Percentiles rank a stretch among this genome's conserved stretches.
Evolutionary conservation across 768 basidiomycete genomes (phyloP).

Genomic region (Astraeus odoratus): DNA sequence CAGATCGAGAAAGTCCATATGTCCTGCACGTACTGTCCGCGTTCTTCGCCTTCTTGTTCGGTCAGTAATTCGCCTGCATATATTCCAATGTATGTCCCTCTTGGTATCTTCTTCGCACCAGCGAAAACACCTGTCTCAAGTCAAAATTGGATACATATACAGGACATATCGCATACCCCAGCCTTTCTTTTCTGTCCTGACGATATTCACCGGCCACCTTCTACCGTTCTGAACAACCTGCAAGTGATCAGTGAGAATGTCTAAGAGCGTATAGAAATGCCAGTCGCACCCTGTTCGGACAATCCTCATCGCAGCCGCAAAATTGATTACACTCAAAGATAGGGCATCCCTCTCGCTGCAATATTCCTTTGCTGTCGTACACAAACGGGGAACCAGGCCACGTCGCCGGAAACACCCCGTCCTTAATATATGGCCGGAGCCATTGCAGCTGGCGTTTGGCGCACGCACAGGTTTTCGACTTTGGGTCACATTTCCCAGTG

Average conservation of each 20-base stretch:
- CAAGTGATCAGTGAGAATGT: neutral
- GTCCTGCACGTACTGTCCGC: constrained; percentile 52
- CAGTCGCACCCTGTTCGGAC: constrained; percentile 61
- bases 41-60: constrained; percentile 55
- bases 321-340: constrained; percentile 84
- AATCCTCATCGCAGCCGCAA: constrained; percentile 77
- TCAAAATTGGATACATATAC: neutral
- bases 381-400: constrained; percentile 49
- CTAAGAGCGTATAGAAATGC: neutral
- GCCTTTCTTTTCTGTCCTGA: constrained; percentile 70
- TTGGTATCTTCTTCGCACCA: constrained; percentile 53
- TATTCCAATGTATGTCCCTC: constrained; percentile 70
- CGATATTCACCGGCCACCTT: constrained; percentile 52
- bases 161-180: constrained; percentile 55
- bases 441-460: constrained; percentile 45
- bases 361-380: constrained; percentile 55
- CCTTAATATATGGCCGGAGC: constrained; percentile 17
- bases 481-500: constrained; percentile 67
- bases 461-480: constrained; percentile 67
- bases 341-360: constrained; percentile 48
- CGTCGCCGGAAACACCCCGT: constrained; percentile 20
- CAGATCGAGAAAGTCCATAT: neutral
- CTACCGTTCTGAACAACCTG: constrained; percentile 84
- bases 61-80: constrained; percentile 82
- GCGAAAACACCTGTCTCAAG: constrained; percentile 58